Evolutionary conservation across 2,329 filamentous ascomycete species (phyloP), one percentile per base, ranked within the genome.

Genomic region (Emmonsiellopsis sp.): DNA sequence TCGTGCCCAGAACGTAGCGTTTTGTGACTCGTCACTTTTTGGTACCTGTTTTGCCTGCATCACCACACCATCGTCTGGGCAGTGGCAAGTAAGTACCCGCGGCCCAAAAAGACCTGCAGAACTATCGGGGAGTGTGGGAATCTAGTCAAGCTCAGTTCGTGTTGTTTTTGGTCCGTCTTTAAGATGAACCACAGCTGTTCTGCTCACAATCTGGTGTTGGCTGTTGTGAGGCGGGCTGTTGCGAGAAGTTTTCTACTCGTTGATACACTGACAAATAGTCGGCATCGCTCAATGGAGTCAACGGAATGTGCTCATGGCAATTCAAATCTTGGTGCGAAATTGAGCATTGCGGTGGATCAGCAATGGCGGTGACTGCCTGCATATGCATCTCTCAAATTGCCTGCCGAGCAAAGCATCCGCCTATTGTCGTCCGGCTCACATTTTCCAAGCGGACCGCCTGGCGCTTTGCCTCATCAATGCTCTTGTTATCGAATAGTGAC

Each of bases 21-120:
- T 48, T 48, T 48, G 46, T 49, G 47, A 49, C 47, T 49, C 21
- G 47, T 49, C 34, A 40, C 21, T 49, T 49, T 9, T 49, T 27
- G 34, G 46, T 40, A 39, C 46, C 17, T 14, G 11, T 27, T 27
- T 27, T 34, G 2, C 33, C 34, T 27, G 14, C 45, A 47, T 42
- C 11, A 17, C 13, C 13, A 6, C 17, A 21, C 13, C 45, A 37
- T n/a, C 40, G 36, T 33, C 17, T 40, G 21, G 3, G 6, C 36
- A 39, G 11, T 40, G 34, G 36, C 36, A 40, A 40, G 46, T 9
- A 11, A 8, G n/a, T 36, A 10, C 32, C 21, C 21, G 44, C 33
- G 4, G 32, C 45, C 13, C 33, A 7, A 46, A 17, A 27, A 33
- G n/a, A 34, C 4, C 44, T 46, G 44, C 44, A 34, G 44, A 46